Conservation (phyloP, 495 filamentous ascomycete species). For the Aspergillus indologenus region DNA sequence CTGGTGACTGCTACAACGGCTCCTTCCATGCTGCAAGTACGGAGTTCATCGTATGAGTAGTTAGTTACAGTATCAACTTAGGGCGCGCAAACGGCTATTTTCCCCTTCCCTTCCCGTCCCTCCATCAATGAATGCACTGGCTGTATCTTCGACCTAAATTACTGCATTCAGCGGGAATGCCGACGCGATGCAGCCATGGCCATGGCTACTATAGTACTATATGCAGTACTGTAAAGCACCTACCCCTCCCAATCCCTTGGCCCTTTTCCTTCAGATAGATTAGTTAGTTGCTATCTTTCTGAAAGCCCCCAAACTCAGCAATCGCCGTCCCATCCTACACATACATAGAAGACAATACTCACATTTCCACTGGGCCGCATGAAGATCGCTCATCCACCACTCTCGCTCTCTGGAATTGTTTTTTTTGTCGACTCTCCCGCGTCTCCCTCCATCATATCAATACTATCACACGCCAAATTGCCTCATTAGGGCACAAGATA, state of each 20-base stretch:
- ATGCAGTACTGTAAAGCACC: too few species aligned
- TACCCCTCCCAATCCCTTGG: neutral
- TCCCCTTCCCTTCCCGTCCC: neutral
- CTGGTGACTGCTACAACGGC: neutral
- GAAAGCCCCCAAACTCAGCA: neutral
- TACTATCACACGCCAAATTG: slow-evolving; percentile 1
- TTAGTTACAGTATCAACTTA: neutral
- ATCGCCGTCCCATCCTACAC: neutral
- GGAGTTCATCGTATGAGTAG: too few species aligned
- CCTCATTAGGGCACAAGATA: slow-evolving; percentile 1
- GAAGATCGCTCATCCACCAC: neutral
- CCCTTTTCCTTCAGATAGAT: neutral
- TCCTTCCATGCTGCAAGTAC: neutral
- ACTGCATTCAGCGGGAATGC: neutral
- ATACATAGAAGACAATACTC: neutral
- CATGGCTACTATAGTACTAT: neutral
- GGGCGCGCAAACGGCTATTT: neutral
- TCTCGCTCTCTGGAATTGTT: neutral
- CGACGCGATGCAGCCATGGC: too few species aligned
- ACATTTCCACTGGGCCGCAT: neutral
- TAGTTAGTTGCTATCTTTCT: neutral
- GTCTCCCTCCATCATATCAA: neutral
- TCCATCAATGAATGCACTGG: too few species aligned
- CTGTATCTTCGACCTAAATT: too few species aligned
- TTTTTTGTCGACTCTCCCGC: neutral